Conservation (phyloP, 2,329 filamentous ascomycete genomes). For the Alternaria longipes region DNA sequence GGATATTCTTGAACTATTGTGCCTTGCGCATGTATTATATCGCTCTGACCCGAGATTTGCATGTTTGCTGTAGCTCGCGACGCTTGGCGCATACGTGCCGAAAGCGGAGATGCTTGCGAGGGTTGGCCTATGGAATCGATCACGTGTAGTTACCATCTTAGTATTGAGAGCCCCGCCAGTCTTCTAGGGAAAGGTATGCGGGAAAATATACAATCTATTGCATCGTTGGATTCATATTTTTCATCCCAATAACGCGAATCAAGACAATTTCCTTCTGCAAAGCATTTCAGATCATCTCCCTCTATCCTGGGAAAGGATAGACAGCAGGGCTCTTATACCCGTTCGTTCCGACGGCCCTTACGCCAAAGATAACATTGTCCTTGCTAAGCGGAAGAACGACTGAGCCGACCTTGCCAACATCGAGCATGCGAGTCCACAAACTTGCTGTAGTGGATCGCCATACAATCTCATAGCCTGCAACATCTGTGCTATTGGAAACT, state of each 20-base stretch:
- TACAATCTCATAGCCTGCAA: slow-evolving; percentile 64
- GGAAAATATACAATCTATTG: not conserved
- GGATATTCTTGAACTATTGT: not conserved
- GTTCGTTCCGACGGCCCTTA: slow-evolving; percentile 61
- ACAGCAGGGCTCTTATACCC: slow-evolving; percentile 62
- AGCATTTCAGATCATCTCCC: not conserved
- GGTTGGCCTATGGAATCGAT: not conserved
- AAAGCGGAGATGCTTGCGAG: not conserved
- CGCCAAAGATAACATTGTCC: slow-evolving; percentile 67
- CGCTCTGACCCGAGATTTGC: not conserved
- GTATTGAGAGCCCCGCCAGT: not conserved
- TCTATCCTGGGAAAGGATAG: slow-evolving; percentile 53
- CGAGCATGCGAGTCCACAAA: slow-evolving; percentile 60
- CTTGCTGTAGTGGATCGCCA: slow-evolving; percentile 63
- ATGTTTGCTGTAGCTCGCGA: not conserved
- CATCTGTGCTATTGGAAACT: slow-evolving; percentile 51
- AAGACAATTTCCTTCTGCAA: not conserved
- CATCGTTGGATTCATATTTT: not conserved
- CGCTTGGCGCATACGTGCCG: not conserved
- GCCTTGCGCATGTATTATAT: not conserved
- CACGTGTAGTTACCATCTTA: not conserved
- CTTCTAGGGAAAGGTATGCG: not conserved
- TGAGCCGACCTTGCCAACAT: slow-evolving; percentile 59
- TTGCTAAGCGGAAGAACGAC: slow-evolving; percentile 62
- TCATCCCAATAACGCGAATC: not conserved